Evolutionary conservation across 495 filamentous ascomycete species (phyloP), one percentile per base, ranked within the genome.

Genomic region (Aspergillus conjunctus): DNA sequence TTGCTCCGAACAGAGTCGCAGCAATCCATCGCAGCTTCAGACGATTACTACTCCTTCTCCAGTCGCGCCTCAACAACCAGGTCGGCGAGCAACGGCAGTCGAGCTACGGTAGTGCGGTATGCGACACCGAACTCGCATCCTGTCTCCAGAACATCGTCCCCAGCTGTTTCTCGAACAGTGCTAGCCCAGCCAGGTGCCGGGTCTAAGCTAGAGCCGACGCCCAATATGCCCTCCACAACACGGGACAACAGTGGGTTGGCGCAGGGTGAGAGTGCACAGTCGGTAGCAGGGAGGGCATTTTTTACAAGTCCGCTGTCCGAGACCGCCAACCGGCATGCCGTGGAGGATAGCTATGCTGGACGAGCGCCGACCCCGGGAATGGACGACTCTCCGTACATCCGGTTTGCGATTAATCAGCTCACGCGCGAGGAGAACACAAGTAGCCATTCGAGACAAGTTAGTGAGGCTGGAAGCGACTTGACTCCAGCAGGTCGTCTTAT

Each of bases 361-460:
- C 66, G 69, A 8, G 76, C 81, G 31, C 78, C 84, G 1, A 88
- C 88, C 1, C 88, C 88, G 1, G 85, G 81, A 12, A 66, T 83
- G 46, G 87, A 90, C 61, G 84, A 89, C 68, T 86, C 83, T 32
- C 87, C 87, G 14, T 90, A 87, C 66, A 86, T 91, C 49, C 85
- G 81, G 32, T 90, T 88, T 68, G 88, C 88, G 37, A 86, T 91
- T 51, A 86, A 89, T 53, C 88, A 90, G 66, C 77, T 91, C 54
- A 90, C 88, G 7, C 73, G 83, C 22, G 85, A 90, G 62, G 86
- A 86, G 50, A 75, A 82, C 6, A 53, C 63, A 15, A 70, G 69
- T 10, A 48, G 6, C 20, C 44, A 48, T 1, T 50, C 67, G 9
- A 63, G 66, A 33, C 69, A 78, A 63, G 70, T 73, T 1, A 70